These are phyloP conservation scores for Cladosporium halotolerans DNA, from an alignment of 2,329 filamentous ascomycete species.

Conservation along the genomic window DNA sequence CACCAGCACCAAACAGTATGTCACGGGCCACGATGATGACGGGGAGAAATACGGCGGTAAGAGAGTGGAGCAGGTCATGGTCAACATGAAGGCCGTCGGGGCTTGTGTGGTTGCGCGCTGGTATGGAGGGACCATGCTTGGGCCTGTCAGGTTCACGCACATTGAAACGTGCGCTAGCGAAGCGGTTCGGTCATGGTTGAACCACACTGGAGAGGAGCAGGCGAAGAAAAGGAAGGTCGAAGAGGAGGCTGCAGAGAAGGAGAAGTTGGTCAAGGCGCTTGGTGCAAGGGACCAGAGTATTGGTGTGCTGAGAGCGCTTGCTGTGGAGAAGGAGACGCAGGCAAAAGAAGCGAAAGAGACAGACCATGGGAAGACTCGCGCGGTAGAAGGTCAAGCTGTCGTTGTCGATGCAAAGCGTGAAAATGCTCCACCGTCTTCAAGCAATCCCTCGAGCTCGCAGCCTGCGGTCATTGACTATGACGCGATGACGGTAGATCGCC, in stretches of 20 bases:
- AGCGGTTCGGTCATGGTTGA: slow-evolving; percentile 40
- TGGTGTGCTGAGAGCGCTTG: slow-evolving; percentile 38
- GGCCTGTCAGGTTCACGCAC: slow-evolving; percentile 47
- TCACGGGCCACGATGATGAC: slow-evolving; percentile 46
- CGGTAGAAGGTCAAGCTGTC: neutral
- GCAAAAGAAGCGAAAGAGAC: slow-evolving; percentile 22
- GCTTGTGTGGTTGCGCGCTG: slow-evolving; percentile 48
- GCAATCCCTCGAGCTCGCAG: neutral
- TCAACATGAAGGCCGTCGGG: slow-evolving; percentile 39
- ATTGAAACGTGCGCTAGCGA: slow-evolving; percentile 45
- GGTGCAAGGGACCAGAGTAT: slow-evolving; percentile 45
- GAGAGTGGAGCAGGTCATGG: slow-evolving; percentile 42
- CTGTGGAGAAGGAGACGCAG: slow-evolving; percentile 40
- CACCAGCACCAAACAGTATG: slow-evolving; percentile 32
- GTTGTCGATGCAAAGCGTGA: slow-evolving; percentile 7
- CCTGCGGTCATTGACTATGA: slow-evolving; percentile 34
- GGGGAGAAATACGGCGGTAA: slow-evolving; percentile 49
- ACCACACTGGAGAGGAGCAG: slow-evolving; percentile 24
- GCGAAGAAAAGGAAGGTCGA: slow-evolving; percentile 30
- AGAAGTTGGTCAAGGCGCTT: slow-evolving; percentile 37
- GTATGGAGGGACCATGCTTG: slow-evolving; percentile 50
- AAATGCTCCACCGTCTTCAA: neutral
- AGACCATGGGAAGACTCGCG: neutral
- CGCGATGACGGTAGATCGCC: slow-evolving; percentile 34
- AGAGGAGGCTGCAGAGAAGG: slow-evolving; percentile 27